Evolutionary conservation across 2,329 filamentous ascomycete species (phyloP), one percentile per base, ranked within the genome.

Genomic region (Fusarium ramigenum): DNA sequence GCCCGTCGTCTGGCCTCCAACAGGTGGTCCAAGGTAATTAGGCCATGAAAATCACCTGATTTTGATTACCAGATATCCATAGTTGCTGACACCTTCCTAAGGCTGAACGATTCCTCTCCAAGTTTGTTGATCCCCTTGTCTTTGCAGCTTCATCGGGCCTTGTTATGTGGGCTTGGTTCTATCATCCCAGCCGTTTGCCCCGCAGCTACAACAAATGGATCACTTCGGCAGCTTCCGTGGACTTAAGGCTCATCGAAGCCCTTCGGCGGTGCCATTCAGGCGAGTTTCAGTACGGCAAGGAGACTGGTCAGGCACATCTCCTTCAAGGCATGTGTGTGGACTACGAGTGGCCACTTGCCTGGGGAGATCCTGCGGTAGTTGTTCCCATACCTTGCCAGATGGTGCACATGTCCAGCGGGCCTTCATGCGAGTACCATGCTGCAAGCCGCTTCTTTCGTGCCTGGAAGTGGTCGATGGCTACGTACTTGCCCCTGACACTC

Each of bases 121-220:
- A 72, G 10, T 75, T 82, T 44, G 76, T 89, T n/a, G 92, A 96
- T 78, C 89, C 93, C 8, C 82, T 88, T 10, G 83, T 95, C 23
- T 97, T 97, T 80, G 90, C 92, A 49, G 81, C 87, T 39, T 95
- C 93, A 25, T 91, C 89, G 43, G 92, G 91, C 28, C 83, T 93
- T 42, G 91, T 97, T 74, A 97, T 97, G 94, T 96, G 93, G 92
- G 89, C 93, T 23, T 97, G 93, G 93, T 92, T 97, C 80, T 97
- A 96, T 83, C 81, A 85, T 15, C 93, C 94, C 0, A 86, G 89
- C 40, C 87, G 89, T 25, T 87, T 97, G 4, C 94, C 94, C 5
- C 86, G 84, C 34, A 87, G 91, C 44, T 97, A 97, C 83, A 92
- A 91, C 77, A 92, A 91, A 79, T 97, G 94, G 94, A 96, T 97